Percentiles rank a stretch among this genome's conserved stretches.
These are phyloP conservation scores for Neurospora discreta DNA, from an alignment of 495 filamentous ascomycete genomes.

Conservation along the genomic window DNA sequence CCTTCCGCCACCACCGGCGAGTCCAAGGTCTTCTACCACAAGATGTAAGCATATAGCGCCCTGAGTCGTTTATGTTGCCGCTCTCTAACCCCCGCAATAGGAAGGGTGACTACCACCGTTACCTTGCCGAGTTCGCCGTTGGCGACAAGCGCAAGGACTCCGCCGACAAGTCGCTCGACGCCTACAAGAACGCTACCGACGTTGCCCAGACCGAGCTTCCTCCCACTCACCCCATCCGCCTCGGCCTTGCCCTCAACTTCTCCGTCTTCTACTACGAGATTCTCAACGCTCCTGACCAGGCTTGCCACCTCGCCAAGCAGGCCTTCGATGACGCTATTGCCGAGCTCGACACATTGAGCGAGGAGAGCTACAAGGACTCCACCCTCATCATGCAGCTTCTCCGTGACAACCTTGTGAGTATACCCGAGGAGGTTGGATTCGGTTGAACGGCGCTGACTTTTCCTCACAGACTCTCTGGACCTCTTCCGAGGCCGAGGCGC, in stretches of 20 bases:
- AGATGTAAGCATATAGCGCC: conserved; percentile 61
- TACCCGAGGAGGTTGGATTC: background rate
- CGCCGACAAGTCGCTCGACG: conserved; percentile 92
- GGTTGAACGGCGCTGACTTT: conserved; percentile 5
- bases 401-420: conserved; percentile 90
- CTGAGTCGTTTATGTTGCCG: background rate
- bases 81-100: conserved; percentile 38
- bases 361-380: conserved; percentile 99
- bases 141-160: conserved; percentile 97
- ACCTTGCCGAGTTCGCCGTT: conserved; percentile 95
- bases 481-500: conserved; percentile 89
- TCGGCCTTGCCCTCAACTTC: conserved; percentile 97
- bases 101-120: conserved; percentile 99
- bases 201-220: conserved; percentile 96
- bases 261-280: conserved; percentile 99
- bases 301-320: conserved; percentile 98
- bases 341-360: conserved; percentile 97
- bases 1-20: conserved; percentile 92
- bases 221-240: conserved; percentile 97
- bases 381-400: conserved; percentile 99
- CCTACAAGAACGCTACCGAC: conserved; percentile 92
- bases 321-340: conserved; percentile 96
- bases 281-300: conserved; percentile 95
- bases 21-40: conserved; percentile 99
- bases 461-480: conserved; percentile 86